A percentile compares a stretch with the other conserved stretches of the same genome.
Conservation (phyloP, 2,329 filamentous ascomycete species). For the Xylariaceae sp. region DNA sequence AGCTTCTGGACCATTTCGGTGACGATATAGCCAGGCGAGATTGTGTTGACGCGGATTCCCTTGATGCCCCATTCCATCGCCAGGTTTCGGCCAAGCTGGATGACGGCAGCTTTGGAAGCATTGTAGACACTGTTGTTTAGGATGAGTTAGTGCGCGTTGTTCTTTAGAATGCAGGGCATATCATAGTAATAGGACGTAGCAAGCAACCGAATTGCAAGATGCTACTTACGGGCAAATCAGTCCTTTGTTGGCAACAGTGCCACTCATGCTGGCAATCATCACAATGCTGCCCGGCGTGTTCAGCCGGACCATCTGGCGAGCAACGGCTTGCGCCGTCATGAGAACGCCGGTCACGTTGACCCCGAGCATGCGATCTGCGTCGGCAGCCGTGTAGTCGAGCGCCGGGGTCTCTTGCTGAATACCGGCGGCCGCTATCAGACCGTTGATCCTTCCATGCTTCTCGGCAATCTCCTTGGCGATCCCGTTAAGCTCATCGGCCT, state of each 20-base stretch:
- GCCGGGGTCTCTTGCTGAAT: slow-evolving; percentile 82
- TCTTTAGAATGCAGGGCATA: neutral
- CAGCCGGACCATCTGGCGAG: slow-evolving; percentile 65
- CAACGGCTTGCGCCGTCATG: slow-evolving; percentile 85
- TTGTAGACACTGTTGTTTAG: slow-evolving; percentile 61
- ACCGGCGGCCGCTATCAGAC: slow-evolving; percentile 65
- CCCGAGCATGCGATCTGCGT: slow-evolving; percentile 73
- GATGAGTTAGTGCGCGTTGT: neutral
- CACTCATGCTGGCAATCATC: slow-evolving; percentile 69
- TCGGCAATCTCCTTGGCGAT: slow-evolving; percentile 67
- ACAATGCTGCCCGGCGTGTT: slow-evolving; percentile 59
- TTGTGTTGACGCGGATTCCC: slow-evolving; percentile 75
- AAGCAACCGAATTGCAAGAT: too few species aligned
- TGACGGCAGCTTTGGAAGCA: slow-evolving; percentile 68
- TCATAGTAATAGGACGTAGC: neutral
- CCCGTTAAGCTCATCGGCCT: slow-evolving; percentile 62
- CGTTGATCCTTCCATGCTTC: slow-evolving; percentile 69
- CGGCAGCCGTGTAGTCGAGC: slow-evolving; percentile 72
- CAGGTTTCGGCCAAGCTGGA: slow-evolving; percentile 67
- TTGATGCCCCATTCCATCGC: slow-evolving; percentile 69
- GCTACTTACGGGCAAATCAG: slow-evolving; percentile 51
- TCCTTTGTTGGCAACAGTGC: slow-evolving; percentile 60
- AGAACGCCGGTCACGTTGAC: slow-evolving; percentile 84
- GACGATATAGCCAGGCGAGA: slow-evolving; percentile 76
- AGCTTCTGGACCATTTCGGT: slow-evolving; percentile 80